Conservation (phyloP, 163 green algal genomes). For the Chlamydomonas reinhardtii region DNA sequence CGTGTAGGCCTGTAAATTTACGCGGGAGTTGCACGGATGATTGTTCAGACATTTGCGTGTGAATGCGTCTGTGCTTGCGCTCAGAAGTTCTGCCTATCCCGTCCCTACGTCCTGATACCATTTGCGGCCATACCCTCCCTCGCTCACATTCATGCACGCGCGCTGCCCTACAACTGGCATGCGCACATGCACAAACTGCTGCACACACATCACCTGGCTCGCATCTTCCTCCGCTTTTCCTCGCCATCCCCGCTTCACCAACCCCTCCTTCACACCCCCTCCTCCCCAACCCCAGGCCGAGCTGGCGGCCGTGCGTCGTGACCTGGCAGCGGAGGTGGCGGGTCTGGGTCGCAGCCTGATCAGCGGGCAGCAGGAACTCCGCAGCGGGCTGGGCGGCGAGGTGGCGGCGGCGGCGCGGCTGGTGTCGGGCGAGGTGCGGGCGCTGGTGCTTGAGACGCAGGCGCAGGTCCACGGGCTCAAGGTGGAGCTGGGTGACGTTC, state of each 20-base stretch:
- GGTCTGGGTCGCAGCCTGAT: conserved; percentile 14
- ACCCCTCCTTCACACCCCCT: background rate
- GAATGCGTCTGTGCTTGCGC: background rate
- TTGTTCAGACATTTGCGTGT: too few relatives aligned
- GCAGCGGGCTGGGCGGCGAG: conserved; percentile 18
- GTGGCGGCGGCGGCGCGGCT: conserved; percentile 23
- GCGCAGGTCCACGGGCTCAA: conserved; percentile 11
- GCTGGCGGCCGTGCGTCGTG: conserved; percentile 10
- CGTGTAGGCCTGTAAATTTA: too few relatives aligned
- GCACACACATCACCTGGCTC: too few relatives aligned
- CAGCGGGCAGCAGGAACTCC: conserved; percentile 27
- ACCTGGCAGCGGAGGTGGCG: conserved; percentile 27
- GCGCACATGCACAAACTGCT: too few relatives aligned
- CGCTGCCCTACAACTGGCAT: too few relatives aligned
- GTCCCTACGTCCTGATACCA: too few relatives aligned
- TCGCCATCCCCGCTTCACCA: background rate
- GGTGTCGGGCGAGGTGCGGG: conserved; percentile 31
- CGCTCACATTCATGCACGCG: too few relatives aligned
- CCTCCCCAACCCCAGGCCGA: background rate
- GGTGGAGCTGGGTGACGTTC: conserved; percentile 25
- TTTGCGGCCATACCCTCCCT: too few relatives aligned
- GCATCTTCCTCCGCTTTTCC: background rate
- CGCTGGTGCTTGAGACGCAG: conserved; percentile 27
- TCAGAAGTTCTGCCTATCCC: too few relatives aligned
- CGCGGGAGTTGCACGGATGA: too few relatives aligned